Evolutionary conservation across 495 filamentous ascomycete genomes (phyloP), one percentile per base, ranked within the genome.

Genomic region (Diplogelasinospora grovesii): DNA sequence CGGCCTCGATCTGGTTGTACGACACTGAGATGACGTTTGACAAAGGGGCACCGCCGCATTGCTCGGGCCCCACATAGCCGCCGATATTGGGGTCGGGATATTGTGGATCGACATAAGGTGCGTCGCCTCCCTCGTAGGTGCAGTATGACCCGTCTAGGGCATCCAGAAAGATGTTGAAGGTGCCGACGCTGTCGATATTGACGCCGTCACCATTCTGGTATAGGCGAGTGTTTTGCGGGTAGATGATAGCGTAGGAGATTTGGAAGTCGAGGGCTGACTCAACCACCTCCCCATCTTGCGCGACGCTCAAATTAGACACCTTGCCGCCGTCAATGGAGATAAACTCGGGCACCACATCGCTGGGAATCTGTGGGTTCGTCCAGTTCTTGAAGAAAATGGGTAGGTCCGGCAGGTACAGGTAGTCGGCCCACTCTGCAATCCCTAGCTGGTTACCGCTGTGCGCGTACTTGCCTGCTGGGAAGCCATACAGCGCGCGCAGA

Each of bases 101-200:
- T n/a, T n/a, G n/a, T n/a, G n/a, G n/a, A n/a, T n/a, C n/a, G n/a
- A n/a, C n/a, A n/a, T n/a, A n/a, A n/a, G n/a, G n/a, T n/a, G n/a
- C 36, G 39, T 69, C 61, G 5, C 66, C 65, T 21, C 62, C 63
- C 29, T 56, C 54, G 33, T 55, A 64, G 1, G 57, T 53, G 60
- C 70, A 81, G 52, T 78, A 79, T 2, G 69, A 72, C 3, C 70
- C 77, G 39, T 81, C 78, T 22, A 81, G 70, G 16, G 75, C 73
- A 39, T 57, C 54, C n/a, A 57, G 46, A 33, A 60, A 52, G 30
- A 44, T 60, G 44, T 81, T 79, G 35, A 75, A 60, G 45, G 75
- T 79, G 52, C 56, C 54, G 35, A 42, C 48, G 35, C 77, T 79
- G 77, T 2, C 59, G 50, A 68, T 68, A n/a, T n/a, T n/a, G 14